These are phyloP conservation scores for Fusarium duplospermum DNA, from an alignment of 2,329 filamentous ascomycete species.

Conservation along the genomic window DNA sequence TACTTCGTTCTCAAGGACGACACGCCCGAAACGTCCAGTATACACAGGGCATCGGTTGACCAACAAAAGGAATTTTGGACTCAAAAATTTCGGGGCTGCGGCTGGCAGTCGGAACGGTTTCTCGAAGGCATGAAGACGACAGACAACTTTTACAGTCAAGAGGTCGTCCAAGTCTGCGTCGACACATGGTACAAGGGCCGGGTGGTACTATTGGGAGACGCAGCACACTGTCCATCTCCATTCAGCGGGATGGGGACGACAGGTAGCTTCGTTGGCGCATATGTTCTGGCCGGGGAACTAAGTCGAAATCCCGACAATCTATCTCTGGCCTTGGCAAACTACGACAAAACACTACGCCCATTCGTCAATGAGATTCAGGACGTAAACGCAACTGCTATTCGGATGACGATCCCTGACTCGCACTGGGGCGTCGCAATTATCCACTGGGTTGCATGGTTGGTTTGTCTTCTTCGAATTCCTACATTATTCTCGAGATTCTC, in stretches of 20 bases:
- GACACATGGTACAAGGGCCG: constrained; percentile 18
- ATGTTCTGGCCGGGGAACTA: constrained; percentile 29
- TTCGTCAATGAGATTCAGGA: constrained; percentile 28
- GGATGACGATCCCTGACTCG: constrained; percentile 11
- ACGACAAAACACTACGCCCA: constrained; percentile 15
- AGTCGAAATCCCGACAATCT: constrained; percentile 13
- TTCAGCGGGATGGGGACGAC: constrained; percentile 34
- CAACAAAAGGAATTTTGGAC: constrained; percentile 33
- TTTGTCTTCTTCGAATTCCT: constrained; percentile 20
- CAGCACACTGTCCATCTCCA: constrained; percentile 24
- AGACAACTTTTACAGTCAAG: constrained; percentile 31
- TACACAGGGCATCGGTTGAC: constrained; percentile 11
- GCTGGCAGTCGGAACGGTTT: constrained; percentile 24
- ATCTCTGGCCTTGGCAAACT: constrained; percentile 18
- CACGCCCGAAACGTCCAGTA: constrained; percentile 1
- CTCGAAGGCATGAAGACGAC: constrained; percentile 24
- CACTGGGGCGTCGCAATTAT: constrained; percentile 20
- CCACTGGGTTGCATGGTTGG: constrained; percentile 25
- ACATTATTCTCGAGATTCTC: constrained; percentile 22
- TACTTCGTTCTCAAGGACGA: constrained; percentile 29
- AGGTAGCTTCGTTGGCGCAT: constrained; percentile 22
- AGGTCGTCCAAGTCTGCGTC: constrained; percentile 22
- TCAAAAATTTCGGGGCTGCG: constrained; percentile 7
- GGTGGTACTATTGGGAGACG: constrained; percentile 17
- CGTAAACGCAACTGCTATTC: constrained; percentile 6